These are phyloP conservation scores for Protea cynaroides DNA, from an alignment of 164 flowering plant species.

Conservation along the genomic window DNA sequence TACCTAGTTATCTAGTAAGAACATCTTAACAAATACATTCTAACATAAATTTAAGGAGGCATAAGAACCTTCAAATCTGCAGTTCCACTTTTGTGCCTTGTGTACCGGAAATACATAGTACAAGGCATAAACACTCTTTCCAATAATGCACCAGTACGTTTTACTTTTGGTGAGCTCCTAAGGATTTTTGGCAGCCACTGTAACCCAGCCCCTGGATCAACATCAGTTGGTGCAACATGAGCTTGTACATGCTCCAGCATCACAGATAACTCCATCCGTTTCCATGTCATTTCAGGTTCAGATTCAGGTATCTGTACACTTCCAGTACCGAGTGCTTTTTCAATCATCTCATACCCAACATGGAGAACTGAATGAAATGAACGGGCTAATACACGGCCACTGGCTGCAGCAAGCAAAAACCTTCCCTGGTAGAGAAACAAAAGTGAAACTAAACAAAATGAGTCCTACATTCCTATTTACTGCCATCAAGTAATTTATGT, in stretches of 20 bases:
- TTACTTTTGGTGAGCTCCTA: constrained; percentile 84
- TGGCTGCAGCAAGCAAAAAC: constrained; percentile 96
- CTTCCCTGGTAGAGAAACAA: constrained; percentile 66
- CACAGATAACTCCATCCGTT: constrained; percentile 84
- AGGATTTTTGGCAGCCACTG: constrained; percentile 99
- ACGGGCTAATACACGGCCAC: constrained; percentile 95
- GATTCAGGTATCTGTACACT: constrained; percentile 52
- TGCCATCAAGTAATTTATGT: too few species aligned
- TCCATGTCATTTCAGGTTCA: constrained; percentile 96
- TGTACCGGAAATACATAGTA: constrained; percentile 95
- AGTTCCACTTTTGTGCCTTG: constrained; percentile 97
- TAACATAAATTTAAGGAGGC: constrained; percentile 3
- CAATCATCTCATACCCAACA: constrained; percentile 89
- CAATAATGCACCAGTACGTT: constrained; percentile 97
- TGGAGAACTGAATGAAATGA: constrained; percentile 94
- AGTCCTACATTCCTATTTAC: too few species aligned
- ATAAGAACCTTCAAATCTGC: constrained; percentile 79
- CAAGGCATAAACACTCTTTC: constrained; percentile 99
- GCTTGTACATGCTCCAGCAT: constrained; percentile 99
- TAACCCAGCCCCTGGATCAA: constrained; percentile 98
- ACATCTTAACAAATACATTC: neutral
- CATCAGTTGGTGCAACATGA: constrained; percentile 99
- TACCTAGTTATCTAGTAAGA: neutral
- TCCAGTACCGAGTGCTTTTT: constrained; percentile 80
- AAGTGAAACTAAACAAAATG: neutral